These are phyloP conservation scores for Geosmithia flava DNA, from an alignment of 2,329 filamentous ascomycete species.

Conservation along the genomic window DNA sequence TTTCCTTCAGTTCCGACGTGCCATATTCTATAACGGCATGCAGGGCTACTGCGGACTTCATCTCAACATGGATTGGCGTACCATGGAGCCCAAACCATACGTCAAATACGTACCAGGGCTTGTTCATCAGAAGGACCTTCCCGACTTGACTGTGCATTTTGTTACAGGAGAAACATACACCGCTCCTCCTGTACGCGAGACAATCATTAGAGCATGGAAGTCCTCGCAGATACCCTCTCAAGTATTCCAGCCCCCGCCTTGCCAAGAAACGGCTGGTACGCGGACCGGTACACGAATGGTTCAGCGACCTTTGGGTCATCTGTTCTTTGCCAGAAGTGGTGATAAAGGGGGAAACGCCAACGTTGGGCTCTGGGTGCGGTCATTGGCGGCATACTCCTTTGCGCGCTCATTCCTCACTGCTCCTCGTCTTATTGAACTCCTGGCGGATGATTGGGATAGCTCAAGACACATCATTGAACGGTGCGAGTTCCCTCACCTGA, in stretches of 20 bases:
- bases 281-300: constrained; percentile 3
- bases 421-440: constrained; percentile 20
- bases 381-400: constrained; percentile 25
- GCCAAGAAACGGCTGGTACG: not conserved
- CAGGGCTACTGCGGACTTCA: constrained; percentile 20
- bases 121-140: constrained; percentile 4
- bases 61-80: constrained; percentile 21
- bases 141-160: constrained; percentile 9
- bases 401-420: constrained; percentile 23
- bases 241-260: not conserved
- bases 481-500: constrained; percentile 28
- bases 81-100: constrained; percentile 17
- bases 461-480: constrained; percentile 23
- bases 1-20: constrained; percentile 8
- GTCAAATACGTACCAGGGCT: constrained; percentile 19
- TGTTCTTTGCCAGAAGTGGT: constrained; percentile 16
- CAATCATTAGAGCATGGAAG: not conserved
- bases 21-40: constrained; percentile 16
- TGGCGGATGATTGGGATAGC: constrained; percentile 29
- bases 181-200: not conserved
- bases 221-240: no score
- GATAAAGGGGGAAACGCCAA: constrained; percentile 21
- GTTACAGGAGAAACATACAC: constrained; percentile 5
- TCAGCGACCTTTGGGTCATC: constrained; percentile 13
- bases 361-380: constrained; percentile 21